Evolutionary conservation across 2,329 filamentous ascomycete species (phyloP).

Genomic region (Xylaria polymorpha): DNA sequence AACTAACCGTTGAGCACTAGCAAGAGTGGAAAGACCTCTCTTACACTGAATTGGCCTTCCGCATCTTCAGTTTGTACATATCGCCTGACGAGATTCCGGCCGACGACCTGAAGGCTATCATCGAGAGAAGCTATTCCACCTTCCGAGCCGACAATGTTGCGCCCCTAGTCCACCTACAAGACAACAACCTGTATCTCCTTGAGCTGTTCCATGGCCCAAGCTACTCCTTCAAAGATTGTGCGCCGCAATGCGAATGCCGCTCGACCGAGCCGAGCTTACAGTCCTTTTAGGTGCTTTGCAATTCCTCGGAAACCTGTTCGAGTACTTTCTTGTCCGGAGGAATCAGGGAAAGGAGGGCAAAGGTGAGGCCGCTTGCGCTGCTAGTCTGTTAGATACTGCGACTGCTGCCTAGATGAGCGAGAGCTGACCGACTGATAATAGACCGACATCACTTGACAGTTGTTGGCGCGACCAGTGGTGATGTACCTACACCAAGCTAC

Average conservation of each 20-base stretch:
- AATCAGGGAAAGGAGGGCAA: constrained; percentile 75
- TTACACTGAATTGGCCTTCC: constrained; percentile 83
- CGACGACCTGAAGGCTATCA: constrained; percentile 83
- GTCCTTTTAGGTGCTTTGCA: constrained; percentile 72
- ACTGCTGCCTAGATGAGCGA: background rate
- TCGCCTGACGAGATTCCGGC: constrained; percentile 83
- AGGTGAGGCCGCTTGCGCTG: constrained; percentile 15
- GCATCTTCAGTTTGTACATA: constrained; percentile 90
- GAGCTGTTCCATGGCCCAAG: constrained; percentile 97
- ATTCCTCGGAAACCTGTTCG: constrained; percentile 95
- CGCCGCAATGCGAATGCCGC: constrained; percentile 2
- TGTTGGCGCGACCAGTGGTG: constrained; percentile 86
- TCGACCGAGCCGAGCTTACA: constrained; percentile 17
- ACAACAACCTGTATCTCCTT: constrained; percentile 83
- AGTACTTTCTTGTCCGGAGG: constrained; percentile 82
- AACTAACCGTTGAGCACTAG: constrained; percentile 45
- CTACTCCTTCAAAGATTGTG: constrained; percentile 93
- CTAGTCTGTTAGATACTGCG: background rate
- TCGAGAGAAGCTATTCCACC: constrained; percentile 86
- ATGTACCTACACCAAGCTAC: constrained; percentile 51
- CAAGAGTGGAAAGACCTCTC: constrained; percentile 81
- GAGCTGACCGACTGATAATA: constrained; percentile 47
- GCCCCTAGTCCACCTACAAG: constrained; percentile 81
- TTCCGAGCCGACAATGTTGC: constrained; percentile 85
- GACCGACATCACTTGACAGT: constrained; percentile 85